Evolutionary conservation across 2,329 filamentous ascomycete genomes (phyloP), one percentile per base, ranked within the genome.

Genomic region (Trichoderma sp.): DNA sequence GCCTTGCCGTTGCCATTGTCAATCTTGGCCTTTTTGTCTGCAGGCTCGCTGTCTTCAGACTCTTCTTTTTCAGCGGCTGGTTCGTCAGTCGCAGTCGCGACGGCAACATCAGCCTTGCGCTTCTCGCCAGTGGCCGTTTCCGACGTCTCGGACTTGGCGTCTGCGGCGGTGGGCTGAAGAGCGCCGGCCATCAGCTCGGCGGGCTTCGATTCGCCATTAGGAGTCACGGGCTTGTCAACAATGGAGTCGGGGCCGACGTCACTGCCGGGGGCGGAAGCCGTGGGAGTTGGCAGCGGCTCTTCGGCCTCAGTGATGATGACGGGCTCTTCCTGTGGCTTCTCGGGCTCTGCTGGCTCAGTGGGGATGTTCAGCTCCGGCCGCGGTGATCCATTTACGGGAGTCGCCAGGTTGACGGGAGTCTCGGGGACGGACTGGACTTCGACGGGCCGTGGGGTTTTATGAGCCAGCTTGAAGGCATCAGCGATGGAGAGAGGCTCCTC

Each of bases 11-110:
- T 39, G 15, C 36, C 76, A 53, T 81, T 80, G 55, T 81, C 80
- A 7, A 81, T 78, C 74, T 82, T 84, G 67, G 79, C 77, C 73
- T 85, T 85, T 76, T 85, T 85, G 57, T 80, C 80, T 2, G 75
- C 72, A 3, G 77, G 78, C 71, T 79, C 79, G 6, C 75, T 73
- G 26, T 80, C 76, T 5, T 76, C 75, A 9, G 75, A 77, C 8
- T 77, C 75, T 43, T 77, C 65, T 20, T 79, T 76, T 28, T 74
- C 68, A 6, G 73, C 53, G 7, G 69, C 66, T 59, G 68, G 61
- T 59, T 75, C 71, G 70, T 78, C 75, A 28, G 3, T 2, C n/a
- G 47, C 47, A 32, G 57, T 20, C 30, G 72, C 73, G 72, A 71
- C 77, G 71, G 78, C 75, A 20, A 67, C 74, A 71, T 72, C 77